Conservation (phyloP, 805 yeast genomes). For the Wickerhamiella galacta region DNA sequence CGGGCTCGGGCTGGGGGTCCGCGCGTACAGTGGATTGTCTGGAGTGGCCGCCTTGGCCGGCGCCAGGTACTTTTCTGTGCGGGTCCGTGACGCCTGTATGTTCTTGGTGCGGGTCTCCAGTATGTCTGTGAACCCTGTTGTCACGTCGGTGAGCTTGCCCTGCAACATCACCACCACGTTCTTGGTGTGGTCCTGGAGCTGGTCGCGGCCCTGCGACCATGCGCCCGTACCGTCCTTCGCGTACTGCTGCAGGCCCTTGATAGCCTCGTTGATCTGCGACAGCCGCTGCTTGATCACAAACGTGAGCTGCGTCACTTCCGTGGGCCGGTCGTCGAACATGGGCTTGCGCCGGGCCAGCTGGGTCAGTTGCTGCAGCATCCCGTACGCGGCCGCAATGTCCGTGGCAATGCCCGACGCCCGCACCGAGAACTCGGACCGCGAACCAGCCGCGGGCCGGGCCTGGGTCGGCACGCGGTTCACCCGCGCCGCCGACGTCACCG, state of each 20-base stretch:
- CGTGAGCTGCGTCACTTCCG: conserved; percentile 84
- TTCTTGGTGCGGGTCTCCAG: conserved; percentile 71
- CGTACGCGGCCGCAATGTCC: conserved; percentile 77
- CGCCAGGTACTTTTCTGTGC: conserved; percentile 73
- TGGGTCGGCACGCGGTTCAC: conserved; percentile 26
- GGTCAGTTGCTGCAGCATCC: conserved; percentile 63
- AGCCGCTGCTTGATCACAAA: conserved; percentile 71
- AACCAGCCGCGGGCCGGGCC: conserved; percentile 4
- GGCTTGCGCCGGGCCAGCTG: conserved; percentile 77
- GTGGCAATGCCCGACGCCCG: conserved; percentile 72
- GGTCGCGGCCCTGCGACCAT: conserved; percentile 25
- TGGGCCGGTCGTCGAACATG: conserved; percentile 82
- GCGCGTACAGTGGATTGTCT: conserved; percentile 24
- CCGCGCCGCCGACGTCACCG: conserved; percentile 61
- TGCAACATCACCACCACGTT: conserved; percentile 78
- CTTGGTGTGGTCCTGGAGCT: conserved; percentile 55
- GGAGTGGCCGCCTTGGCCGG: conserved; percentile 20
- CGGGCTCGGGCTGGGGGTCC: conserved; percentile 3
- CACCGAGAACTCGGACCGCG: conserved; percentile 37
- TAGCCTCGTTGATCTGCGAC: conserved; percentile 56
- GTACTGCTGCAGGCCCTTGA: conserved; percentile 43
- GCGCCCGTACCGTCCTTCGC: conserved; percentile 24
- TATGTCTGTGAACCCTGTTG: conserved; percentile 84
- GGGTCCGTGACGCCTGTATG: conserved; percentile 60
- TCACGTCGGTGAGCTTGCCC: conserved; percentile 78